A percentile compares a stretch with the other conserved stretches of the same genome.
Evolutionary conservation across 192 early-diverging fungal species (phyloP).

Genomic region (Umbelopsis sp.): DNA sequence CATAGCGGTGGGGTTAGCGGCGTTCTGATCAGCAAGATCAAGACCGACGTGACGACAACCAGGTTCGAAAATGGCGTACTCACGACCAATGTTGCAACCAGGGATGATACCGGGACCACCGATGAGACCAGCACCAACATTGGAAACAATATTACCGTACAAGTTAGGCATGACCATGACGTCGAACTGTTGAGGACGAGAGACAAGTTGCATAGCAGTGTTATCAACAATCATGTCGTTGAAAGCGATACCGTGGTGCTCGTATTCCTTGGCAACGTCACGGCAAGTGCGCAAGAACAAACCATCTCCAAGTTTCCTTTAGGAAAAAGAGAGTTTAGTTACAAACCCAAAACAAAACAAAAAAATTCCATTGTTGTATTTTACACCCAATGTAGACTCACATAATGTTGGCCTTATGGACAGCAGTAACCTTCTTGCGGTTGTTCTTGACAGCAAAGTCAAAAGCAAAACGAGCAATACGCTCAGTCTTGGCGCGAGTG

Average conservation of each 20-base stretch:
- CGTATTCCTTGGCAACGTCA: conserved; percentile 93
- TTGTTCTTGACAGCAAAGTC: conserved; percentile 98
- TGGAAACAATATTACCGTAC: conserved; percentile 99
- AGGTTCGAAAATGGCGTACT: conserved; percentile 98
- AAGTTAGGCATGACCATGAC: conserved; percentile 99
- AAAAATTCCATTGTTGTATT: not conserved
- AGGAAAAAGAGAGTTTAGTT: too few species aligned
- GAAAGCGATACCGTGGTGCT: conserved; percentile 85
- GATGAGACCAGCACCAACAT: conserved; percentile 95
- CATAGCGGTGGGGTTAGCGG: conserved; percentile 94
- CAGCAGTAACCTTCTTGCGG: conserved; percentile 97
- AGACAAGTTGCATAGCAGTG: conserved; percentile 99
- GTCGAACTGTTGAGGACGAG: conserved; percentile 97
- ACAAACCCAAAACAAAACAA: not conserved
- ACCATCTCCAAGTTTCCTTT: conserved; percentile 94
- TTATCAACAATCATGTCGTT: conserved; percentile 99
- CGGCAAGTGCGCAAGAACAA: conserved; percentile 97
- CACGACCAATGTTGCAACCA: conserved; percentile 96
- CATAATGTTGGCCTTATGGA: conserved; percentile 99
- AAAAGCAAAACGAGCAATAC: conserved; percentile 98
- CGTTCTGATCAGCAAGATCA: conserved; percentile 94
- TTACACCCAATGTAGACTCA: conserved; percentile 31
- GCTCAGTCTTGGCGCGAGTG: conserved; percentile 95
- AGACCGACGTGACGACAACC: conserved; percentile 98
- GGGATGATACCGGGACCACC: conserved; percentile 96